phyloP scores from a whole-genome alignment of 768 basidiomycete genomes.

The Steccherinum ochraceum region DNA sequence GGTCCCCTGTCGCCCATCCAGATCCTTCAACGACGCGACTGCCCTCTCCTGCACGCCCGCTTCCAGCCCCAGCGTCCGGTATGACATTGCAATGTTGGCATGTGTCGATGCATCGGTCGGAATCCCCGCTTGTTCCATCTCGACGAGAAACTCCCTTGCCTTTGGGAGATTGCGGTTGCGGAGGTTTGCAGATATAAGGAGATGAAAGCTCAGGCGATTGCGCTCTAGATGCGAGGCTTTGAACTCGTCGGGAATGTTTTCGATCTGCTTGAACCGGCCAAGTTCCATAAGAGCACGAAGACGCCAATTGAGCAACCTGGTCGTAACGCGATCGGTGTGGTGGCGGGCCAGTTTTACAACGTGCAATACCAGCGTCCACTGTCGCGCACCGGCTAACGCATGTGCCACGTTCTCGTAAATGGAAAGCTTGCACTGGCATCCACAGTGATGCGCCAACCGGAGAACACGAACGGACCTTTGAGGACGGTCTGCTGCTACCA shows the following conservation, averaged over 20 bases:
- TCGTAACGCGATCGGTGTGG: conserved; percentile 43
- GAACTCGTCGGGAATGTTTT: conserved; percentile 46
- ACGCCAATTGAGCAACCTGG: conserved; percentile 66
- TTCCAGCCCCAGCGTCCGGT: conserved; percentile 57
- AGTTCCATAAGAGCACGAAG: conserved; percentile 53
- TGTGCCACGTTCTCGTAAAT: conserved; percentile 54
- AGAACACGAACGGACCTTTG: conserved; percentile 39
- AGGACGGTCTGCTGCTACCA: conserved; percentile 30
- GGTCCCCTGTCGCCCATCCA: conserved; percentile 38
- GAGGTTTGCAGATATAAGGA: conserved; percentile 60
- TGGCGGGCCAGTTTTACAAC: conserved; percentile 43
- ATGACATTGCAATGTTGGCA: conserved; percentile 48
- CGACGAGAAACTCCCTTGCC: conserved; percentile 45
- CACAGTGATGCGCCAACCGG: conserved; percentile 40
- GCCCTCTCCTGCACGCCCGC: conserved; percentile 45
- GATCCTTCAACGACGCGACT: conserved; percentile 36
- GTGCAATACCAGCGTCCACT: conserved; percentile 46
- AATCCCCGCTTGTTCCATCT: conserved; percentile 54
- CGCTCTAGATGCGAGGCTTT: conserved; percentile 37
- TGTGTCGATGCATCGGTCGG: conserved; percentile 52
- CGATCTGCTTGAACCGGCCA: conserved; percentile 40
- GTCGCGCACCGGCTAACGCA: conserved; percentile 37
- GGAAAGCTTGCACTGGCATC: conserved; percentile 42
- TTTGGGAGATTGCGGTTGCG: conserved; percentile 58
- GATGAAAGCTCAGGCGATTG: conserved; percentile 59